Conservation (phyloP, 805 yeast genomes). For the Saccharomyces eubayanus region DNA sequence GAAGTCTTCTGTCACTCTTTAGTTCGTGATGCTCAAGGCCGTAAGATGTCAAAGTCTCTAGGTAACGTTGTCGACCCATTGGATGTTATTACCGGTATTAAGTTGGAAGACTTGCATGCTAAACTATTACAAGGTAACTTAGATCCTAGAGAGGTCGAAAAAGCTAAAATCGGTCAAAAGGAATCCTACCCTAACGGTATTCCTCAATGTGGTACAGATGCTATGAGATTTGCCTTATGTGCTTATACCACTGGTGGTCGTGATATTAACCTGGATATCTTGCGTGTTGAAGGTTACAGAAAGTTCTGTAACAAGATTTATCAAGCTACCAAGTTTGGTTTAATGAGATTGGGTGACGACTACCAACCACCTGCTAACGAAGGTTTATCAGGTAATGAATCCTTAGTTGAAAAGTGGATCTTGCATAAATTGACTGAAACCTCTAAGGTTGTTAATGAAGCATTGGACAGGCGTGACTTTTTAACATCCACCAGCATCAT, state of each 20-base stretch:
- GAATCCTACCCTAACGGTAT: slow-evolving; percentile 92
- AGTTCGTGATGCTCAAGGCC: slow-evolving; percentile 98
- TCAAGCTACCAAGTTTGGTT: slow-evolving; percentile 95
- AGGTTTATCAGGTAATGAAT: slow-evolving; percentile 65
- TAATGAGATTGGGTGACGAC: slow-evolving; percentile 85
- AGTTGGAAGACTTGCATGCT: slow-evolving; percentile 69
- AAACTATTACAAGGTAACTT: slow-evolving; percentile 75
- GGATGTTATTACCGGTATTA: slow-evolving; percentile 86
- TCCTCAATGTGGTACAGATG: slow-evolving; percentile 99
- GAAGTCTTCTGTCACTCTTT: slow-evolving; percentile 98
- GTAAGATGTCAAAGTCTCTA: slow-evolving; percentile 96
- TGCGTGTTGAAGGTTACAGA: slow-evolving; percentile 97
- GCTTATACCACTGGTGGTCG: slow-evolving; percentile 98
- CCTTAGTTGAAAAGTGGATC: slow-evolving; percentile 95
- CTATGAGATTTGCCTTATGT: slow-evolving; percentile 94
- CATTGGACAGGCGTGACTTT: slow-evolving; percentile 80
- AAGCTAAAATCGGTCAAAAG: slow-evolving; percentile 81
- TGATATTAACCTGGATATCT: slow-evolving; percentile 90
- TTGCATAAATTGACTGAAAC: slow-evolving; percentile 74
- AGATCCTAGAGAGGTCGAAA: slow-evolving; percentile 79
- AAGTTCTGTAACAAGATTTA: slow-evolving; percentile 98
- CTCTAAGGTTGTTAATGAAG: slow-evolving; percentile 51
- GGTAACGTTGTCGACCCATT: slow-evolving; percentile 96
- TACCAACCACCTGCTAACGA: slow-evolving; percentile 69
- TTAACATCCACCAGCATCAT: slow-evolving; percentile 77